Percentiles rank a stretch among this genome's conserved stretches.
phyloP scores from a whole-genome alignment of 2,329 filamentous ascomycete species.

The Peltaster fructicola region DNA sequence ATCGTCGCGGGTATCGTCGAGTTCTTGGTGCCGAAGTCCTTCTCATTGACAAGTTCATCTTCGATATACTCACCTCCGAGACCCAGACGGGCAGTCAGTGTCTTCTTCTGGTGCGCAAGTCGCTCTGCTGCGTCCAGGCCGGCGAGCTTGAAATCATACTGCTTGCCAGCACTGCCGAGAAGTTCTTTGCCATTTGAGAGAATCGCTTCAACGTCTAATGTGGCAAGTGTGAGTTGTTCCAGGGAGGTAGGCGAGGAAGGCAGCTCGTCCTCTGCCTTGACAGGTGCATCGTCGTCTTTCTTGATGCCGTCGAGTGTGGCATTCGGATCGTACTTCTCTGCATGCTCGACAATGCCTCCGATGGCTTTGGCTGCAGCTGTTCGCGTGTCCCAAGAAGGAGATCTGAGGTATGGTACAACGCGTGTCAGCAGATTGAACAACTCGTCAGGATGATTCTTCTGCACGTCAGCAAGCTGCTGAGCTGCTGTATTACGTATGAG shows the following conservation, averaged over 20 bases:
- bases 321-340: slow-evolving; percentile 70
- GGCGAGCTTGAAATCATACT: slow-evolving; percentile 70
- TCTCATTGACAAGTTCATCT: slow-evolving; percentile 58
- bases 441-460: slow-evolving; percentile 95
- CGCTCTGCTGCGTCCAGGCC: slow-evolving; percentile 66
- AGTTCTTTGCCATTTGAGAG: slow-evolving; percentile 71
- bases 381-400: slow-evolving; percentile 93
- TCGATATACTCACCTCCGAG: slow-evolving; percentile 71
- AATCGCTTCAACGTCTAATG: slow-evolving; percentile 61
- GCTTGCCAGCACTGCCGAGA: slow-evolving; percentile 61
- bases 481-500: slow-evolving; percentile 94
- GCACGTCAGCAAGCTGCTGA: slow-evolving; percentile 90
- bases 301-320: slow-evolving; percentile 15
- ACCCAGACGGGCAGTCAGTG: slow-evolving; percentile 62
- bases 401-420: slow-evolving; percentile 86
- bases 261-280: slow-evolving; percentile 40
- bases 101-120: slow-evolving; percentile 78
- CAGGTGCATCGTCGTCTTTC: slow-evolving; percentile 14
- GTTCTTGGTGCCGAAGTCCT: slow-evolving; percentile 36
- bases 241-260: slow-evolving; percentile 25
- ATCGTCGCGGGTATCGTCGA: too few relatives aligned
- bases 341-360: slow-evolving; percentile 83
- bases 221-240: slow-evolving; percentile 52
- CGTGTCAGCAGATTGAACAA: slow-evolving; percentile 86
- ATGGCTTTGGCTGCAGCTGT: slow-evolving; percentile 87